Conservation (phyloP, 2,329 filamentous ascomycete genomes). For the Piedraia hortae region DNA sequence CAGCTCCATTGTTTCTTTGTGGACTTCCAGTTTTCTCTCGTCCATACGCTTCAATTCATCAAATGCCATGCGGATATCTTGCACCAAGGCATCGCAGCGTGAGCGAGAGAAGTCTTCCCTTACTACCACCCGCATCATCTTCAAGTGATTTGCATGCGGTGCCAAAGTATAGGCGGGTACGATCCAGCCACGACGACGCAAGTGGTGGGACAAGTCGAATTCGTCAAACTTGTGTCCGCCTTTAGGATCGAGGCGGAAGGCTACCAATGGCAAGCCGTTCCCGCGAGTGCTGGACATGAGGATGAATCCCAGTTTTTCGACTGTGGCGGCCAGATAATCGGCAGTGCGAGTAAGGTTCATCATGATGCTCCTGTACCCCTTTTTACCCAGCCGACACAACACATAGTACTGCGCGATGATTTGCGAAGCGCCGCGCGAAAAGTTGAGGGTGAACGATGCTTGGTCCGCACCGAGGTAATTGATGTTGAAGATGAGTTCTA, state of each 20-base stretch:
- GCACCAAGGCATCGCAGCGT: constrained; percentile 51
- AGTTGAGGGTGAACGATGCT: constrained; percentile 88
- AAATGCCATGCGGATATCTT: constrained; percentile 53
- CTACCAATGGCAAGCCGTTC: constrained; percentile 62
- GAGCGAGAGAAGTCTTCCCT: constrained; percentile 71
- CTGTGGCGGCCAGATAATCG: constrained; percentile 53
- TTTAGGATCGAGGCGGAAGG: constrained; percentile 45
- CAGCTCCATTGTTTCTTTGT: constrained; percentile 23
- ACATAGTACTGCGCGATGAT: constrained; percentile 97
- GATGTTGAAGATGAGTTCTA: constrained; percentile 91
- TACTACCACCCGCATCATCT: constrained; percentile 79
- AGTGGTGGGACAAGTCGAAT: constrained; percentile 41
- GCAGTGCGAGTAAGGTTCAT: constrained; percentile 69
- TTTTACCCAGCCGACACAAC: constrained; percentile 78
- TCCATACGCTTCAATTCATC: constrained; percentile 49
- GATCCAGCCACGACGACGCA: constrained; percentile 72
- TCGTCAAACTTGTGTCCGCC: constrained; percentile 27
- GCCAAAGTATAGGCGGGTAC: constrained; percentile 96
- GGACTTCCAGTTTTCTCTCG: constrained; percentile 37
- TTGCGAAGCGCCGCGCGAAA: constrained; percentile 81
- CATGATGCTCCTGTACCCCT: constrained; percentile 83
- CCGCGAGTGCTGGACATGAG: constrained; percentile 66
- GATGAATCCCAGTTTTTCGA: constrained; percentile 52
- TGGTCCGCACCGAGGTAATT: constrained; percentile 94
- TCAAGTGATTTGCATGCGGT: constrained; percentile 53